Percentiles rank a stretch among this genome's conserved stretches.
These are phyloP conservation scores for Fusarium transvaalense DNA, from an alignment of 2,329 filamentous ascomycete species.

Conservation along the genomic window DNA sequence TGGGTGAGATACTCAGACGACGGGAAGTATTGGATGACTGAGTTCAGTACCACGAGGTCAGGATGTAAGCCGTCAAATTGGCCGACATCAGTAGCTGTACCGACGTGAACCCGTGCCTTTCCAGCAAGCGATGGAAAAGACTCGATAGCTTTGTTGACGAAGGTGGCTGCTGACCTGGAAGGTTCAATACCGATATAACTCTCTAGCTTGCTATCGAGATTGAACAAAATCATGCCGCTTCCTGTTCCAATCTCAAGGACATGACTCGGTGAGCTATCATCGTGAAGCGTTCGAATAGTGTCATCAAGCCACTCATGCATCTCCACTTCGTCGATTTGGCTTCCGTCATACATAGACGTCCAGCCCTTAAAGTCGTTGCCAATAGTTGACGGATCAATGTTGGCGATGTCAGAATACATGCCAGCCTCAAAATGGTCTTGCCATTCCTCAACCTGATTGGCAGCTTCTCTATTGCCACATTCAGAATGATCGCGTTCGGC, in stretches of 20 bases:
- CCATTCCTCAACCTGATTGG: conserved; percentile 37
- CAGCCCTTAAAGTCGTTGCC: conserved; percentile 50
- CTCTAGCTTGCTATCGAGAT: conserved; percentile 36
- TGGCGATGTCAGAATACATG: conserved; percentile 29
- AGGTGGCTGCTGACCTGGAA: conserved; percentile 37
- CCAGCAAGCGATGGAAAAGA: conserved; percentile 24
- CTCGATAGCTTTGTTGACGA: conserved; percentile 29
- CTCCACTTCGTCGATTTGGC: conserved; percentile 43
- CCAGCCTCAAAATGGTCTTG: conserved; percentile 32
- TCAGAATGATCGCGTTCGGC: neutral
- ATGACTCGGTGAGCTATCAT: conserved; percentile 14
- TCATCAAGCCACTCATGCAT: conserved; percentile 54
- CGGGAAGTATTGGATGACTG: conserved; percentile 10
- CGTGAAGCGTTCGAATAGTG: conserved; percentile 42
- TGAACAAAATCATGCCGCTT: conserved; percentile 52
- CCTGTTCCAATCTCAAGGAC: conserved; percentile 52
- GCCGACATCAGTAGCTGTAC: conserved; percentile 21
- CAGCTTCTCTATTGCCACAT: conserved; percentile 1
- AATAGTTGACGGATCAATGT: conserved; percentile 17
- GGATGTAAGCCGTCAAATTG: neutral
- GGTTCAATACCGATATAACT: conserved; percentile 50
- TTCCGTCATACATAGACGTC: conserved; percentile 52
- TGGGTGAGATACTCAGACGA: conserved; percentile 11
- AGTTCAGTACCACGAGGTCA: conserved; percentile 13
- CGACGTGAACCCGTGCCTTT: conserved; percentile 40